Evolutionary conservation across 257 asterid genomes (phyloP).

Genomic region (Salvia rosmarinus): DNA sequence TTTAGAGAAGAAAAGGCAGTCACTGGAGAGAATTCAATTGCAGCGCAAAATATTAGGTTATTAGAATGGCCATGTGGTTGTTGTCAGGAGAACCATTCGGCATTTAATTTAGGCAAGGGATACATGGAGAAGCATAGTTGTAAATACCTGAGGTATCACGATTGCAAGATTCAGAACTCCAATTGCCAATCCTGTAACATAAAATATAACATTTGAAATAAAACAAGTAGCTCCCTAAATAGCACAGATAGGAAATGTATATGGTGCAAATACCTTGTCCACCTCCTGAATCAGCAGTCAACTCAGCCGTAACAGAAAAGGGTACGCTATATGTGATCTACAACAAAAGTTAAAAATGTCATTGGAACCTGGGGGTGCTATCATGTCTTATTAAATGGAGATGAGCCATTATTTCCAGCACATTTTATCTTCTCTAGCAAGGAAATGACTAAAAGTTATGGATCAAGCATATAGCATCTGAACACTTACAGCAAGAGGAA

Average conservation of each 20-base stretch:
- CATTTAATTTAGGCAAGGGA: constrained; percentile 12
- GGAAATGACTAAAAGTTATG: not conserved
- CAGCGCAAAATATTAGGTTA: constrained; percentile 6
- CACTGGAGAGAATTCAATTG: not conserved
- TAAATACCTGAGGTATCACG: constrained; percentile 92
- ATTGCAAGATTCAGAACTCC: constrained; percentile 99
- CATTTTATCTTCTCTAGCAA: not conserved
- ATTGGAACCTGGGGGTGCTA: constrained; percentile 19
- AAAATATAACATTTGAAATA: constrained; percentile 22
- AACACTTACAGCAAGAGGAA: constrained; percentile 93
- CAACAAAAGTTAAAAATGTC: constrained; percentile 38
- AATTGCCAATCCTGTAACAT: constrained; percentile 85
- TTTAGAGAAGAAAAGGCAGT: constrained; percentile 2
- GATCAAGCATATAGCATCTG: constrained; percentile 25
- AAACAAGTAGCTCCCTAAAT: constrained; percentile 22
- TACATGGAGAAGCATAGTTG: not conserved
- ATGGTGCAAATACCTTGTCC: constrained; percentile 80
- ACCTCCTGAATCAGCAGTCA: constrained; percentile 99
- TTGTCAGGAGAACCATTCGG: constrained; percentile 18
- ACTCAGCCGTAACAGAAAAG: constrained; percentile 91
- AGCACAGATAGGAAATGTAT: constrained; percentile 28
- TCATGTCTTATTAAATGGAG: not conserved
- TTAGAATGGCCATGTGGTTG: not conserved
- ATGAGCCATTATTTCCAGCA: not conserved
- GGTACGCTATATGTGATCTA: constrained; percentile 96